phyloP scores from a whole-genome alignment of 202 grass and related monocot genomes.

The Eragrostis tef region DNA sequence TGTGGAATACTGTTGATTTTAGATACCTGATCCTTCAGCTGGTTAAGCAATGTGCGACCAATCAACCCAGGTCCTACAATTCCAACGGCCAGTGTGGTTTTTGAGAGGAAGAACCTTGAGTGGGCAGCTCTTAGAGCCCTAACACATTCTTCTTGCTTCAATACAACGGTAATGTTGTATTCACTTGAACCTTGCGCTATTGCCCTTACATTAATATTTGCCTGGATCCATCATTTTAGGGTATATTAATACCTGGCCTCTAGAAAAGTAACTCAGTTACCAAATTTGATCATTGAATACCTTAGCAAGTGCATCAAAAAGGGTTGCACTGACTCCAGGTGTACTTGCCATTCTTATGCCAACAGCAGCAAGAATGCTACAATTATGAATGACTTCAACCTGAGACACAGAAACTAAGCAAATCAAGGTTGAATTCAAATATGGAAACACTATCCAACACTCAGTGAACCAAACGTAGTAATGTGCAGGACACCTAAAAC shows the following conservation, averaged over 20 bases:
- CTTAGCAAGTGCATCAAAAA: constrained; percentile 98
- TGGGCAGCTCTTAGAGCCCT: constrained; percentile 86
- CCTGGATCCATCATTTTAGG: constrained; percentile 52
- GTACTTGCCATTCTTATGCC: constrained; percentile 94
- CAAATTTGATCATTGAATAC: constrained; percentile 55
- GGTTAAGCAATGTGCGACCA: constrained; percentile 81
- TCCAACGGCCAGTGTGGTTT: constrained; percentile 84
- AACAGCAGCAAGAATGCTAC: constrained; percentile 92
- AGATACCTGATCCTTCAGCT: constrained; percentile 90
- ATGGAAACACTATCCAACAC: neutral
- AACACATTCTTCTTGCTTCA: constrained; percentile 96
- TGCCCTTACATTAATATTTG: constrained; percentile 95
- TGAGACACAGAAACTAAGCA: constrained; percentile 11
- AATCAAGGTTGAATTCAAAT: constrained; percentile 34
- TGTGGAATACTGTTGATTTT: neutral
- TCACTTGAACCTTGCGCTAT: constrained; percentile 99
- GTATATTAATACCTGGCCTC: constrained; percentile 32
- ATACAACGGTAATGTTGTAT: constrained; percentile 96
- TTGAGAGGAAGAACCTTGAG: constrained; percentile 95
- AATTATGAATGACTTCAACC: constrained; percentile 80
- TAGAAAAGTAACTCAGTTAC: constrained; percentile 2
- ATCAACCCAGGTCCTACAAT: constrained; percentile 94
- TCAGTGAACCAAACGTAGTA: neutral
- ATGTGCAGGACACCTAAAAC: neutral
- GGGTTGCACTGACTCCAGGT: constrained; percentile 91